Percentiles rank a stretch among this genome's conserved stretches.
Conservation (phyloP, 2,329 filamentous ascomycete species). For the Sporothrix inflata region DNA sequence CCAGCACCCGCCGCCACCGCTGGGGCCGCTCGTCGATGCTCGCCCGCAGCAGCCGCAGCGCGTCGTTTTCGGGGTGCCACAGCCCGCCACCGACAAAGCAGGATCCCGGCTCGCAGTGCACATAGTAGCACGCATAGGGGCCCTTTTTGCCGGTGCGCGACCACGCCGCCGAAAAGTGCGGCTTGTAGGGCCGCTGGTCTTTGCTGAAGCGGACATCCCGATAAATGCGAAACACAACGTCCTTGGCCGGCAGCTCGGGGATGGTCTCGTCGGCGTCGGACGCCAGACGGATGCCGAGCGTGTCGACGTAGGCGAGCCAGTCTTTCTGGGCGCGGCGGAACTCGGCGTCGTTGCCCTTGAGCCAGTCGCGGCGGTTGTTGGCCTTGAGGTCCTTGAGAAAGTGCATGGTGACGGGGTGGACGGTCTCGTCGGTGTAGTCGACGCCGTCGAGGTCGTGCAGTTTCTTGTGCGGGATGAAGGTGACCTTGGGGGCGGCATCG, state of each 20-base stretch:
- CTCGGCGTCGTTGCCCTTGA: conserved; percentile 75
- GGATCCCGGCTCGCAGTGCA: conserved; percentile 72
- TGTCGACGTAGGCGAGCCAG: conserved; percentile 78
- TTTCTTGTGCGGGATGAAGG: conserved; percentile 48
- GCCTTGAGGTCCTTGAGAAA: conserved; percentile 63
- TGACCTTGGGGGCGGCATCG: conserved; percentile 44
- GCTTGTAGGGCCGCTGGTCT: conserved; percentile 83
- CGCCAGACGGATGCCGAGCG: conserved; percentile 69
- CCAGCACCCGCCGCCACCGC: conserved; percentile 69
- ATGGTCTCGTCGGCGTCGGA: conserved; percentile 74
- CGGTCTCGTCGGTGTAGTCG: conserved; percentile 54
- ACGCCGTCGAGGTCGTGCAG: conserved; percentile 48
- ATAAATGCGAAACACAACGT: conserved; percentile 86
- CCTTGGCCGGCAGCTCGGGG: conserved; percentile 83
- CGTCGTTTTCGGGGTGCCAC: conserved; percentile 73
- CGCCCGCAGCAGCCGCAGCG: conserved; percentile 68
- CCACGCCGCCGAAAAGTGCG: conserved; percentile 84
- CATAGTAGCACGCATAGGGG: conserved; percentile 84
- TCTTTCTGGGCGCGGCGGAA: conserved; percentile 79
- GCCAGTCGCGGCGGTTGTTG: conserved; percentile 62
- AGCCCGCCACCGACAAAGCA: conserved; percentile 80
- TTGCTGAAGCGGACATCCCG: conserved; percentile 83
- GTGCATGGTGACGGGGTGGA: conserved; percentile 62
- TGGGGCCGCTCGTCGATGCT: conserved; percentile 75
- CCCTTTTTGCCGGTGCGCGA: conserved; percentile 86